These are phyloP conservation scores for Micractinium conductrix DNA, from an alignment of 139 green algal species.

Conservation along the genomic window DNA sequence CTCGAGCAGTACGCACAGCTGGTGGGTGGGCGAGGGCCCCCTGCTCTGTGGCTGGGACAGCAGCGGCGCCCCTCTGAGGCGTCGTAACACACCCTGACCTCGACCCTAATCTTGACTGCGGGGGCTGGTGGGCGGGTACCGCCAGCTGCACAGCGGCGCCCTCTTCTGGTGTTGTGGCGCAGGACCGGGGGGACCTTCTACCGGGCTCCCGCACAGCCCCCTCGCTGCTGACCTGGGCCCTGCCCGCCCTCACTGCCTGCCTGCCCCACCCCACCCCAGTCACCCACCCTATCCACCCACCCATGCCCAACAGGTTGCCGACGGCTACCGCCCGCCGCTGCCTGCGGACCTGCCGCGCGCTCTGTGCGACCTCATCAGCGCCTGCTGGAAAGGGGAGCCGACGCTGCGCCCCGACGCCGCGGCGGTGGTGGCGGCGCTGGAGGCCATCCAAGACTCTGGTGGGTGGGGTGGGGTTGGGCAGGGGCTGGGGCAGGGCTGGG, in stretches of 20 bases:
- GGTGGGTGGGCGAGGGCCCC: no score
- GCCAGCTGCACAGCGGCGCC: no score
- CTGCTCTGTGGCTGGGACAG: no score
- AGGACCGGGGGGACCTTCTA: no score
- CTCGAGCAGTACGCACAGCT: conserved; percentile 27
- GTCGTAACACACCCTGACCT: no score
- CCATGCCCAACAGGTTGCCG: conserved; percentile 43
- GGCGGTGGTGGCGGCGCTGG: conserved; percentile 18
- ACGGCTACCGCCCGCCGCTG: conserved; percentile 52
- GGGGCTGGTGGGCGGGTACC: no score
- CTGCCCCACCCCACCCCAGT: background rate
- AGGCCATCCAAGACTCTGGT: conserved; percentile 4
- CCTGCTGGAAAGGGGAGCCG: conserved; percentile 61
- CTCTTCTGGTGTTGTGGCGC: no score
- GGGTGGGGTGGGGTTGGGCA: background rate
- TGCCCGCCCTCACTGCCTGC: no score
- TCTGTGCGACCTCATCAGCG: conserved; percentile 60
- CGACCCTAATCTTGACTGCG: no score
- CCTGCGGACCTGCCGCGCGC: conserved; percentile 43
- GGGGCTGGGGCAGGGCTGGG: background rate
- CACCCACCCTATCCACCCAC: background rate
- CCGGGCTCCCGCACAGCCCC: no score
- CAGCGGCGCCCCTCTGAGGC: no score
- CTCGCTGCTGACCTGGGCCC: no score
- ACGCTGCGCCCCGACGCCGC: conserved; percentile 11